Evolutionary conservation across 192 early-diverging fungal genomes (phyloP).

Genomic region (Coemansia sp.): DNA sequence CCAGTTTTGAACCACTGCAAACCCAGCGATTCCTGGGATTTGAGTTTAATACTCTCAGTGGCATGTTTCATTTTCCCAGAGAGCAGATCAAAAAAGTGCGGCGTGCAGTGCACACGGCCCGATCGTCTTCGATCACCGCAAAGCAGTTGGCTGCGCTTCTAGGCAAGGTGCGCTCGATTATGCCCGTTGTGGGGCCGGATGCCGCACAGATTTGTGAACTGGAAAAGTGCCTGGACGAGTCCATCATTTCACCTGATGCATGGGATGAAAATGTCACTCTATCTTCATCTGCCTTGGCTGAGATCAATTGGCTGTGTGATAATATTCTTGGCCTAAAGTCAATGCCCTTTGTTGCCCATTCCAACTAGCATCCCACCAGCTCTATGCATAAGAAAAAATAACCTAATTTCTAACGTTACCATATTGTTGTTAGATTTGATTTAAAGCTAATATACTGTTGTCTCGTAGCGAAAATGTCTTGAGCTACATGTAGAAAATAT

Average conservation of each 20-base stretch:
- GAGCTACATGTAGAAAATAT: no score
- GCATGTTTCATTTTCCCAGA: conserved; percentile 36
- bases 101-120: conserved; percentile 35
- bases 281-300: conserved; percentile 21
- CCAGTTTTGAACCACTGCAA: conserved; percentile 50
- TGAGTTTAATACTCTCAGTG: conserved; percentile 47
- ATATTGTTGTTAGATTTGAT: background rate
- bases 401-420: background rate
- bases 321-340: conserved; percentile 35
- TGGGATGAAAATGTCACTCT: conserved; percentile 44
- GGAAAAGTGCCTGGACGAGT: conserved; percentile 29
- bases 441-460: no score
- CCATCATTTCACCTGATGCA: conserved; percentile 39
- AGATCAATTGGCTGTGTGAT: conserved; percentile 52
- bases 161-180: conserved; percentile 46
- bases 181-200: conserved; percentile 47
- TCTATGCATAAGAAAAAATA: background rate
- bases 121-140: conserved; percentile 34
- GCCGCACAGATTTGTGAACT: conserved; percentile 31
- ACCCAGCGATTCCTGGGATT: conserved; percentile 53
- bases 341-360: conserved; percentile 11
- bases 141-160: conserved; percentile 50
- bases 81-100: conserved; percentile 53
- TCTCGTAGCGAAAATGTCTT: no score
- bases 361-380: background rate